Conservation (phyloP, 2,329 filamentous ascomycete species). For the Pseudonectria buxi region DNA sequence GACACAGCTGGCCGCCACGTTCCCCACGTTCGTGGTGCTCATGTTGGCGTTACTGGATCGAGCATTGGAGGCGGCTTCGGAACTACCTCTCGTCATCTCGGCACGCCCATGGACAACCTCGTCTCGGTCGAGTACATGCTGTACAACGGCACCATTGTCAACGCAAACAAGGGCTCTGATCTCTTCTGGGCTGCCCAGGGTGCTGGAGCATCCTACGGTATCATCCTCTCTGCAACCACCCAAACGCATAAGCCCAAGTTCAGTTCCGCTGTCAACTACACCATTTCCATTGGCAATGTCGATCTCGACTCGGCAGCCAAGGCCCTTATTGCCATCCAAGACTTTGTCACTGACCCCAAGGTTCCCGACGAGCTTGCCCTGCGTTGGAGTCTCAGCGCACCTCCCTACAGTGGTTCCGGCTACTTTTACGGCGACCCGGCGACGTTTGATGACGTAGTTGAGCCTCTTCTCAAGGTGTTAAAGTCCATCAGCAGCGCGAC, state of each 20-base stretch:
- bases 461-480: conserved; percentile 10
- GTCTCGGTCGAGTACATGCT: conserved; percentile 18
- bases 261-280: conserved; percentile 15
- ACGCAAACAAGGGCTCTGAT: conserved; percentile 12
- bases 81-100: conserved; percentile 11
- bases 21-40: conserved; percentile 17
- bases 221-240: conserved; percentile 17
- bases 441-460: conserved; percentile 11
- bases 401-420: conserved; percentile 11
- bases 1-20: conserved; percentile 18
- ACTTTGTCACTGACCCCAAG: conserved; percentile 8
- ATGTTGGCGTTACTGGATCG: conserved; percentile 16
- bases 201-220: conserved; percentile 16
- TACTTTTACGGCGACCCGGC: conserved; percentile 21
- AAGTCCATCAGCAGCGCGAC: conserved; percentile 7
- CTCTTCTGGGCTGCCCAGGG: conserved; percentile 19
- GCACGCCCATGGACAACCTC: conserved; percentile 17
- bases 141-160: conserved; percentile 19
- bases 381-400: conserved; percentile 13
- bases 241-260: conserved; percentile 17
- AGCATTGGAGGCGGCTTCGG: conserved; percentile 19
- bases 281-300: conserved; percentile 11
- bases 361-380: conserved; percentile 16
- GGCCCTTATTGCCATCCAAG: conserved; percentile 17
- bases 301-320: conserved; percentile 9